Conservation (phyloP, 352 stramenopile genomes). For the Pythium monospermum region DNA sequence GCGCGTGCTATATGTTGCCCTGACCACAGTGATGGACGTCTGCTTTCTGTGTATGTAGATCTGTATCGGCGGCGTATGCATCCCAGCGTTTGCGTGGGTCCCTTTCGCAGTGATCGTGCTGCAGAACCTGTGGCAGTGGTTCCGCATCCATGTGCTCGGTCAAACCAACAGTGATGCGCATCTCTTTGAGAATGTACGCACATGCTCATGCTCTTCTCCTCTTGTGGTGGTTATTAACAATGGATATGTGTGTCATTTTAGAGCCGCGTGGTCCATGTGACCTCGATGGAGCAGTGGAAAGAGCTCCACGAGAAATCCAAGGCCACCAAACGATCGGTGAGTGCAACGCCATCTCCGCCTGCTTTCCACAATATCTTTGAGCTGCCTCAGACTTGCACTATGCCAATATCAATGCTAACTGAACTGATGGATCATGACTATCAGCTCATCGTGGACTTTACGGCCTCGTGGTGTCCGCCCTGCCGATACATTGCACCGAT, state of each 20-base stretch:
- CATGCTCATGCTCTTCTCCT: too few relatives aligned
- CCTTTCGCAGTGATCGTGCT: conserved; percentile 68
- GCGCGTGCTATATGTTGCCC: too few relatives aligned
- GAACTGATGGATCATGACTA: not conserved
- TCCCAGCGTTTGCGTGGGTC: conserved; percentile 71
- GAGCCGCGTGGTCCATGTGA: conserved; percentile 69
- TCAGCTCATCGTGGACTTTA: conserved; percentile 83
- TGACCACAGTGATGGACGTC: too few relatives aligned
- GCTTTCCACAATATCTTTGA: too few relatives aligned
- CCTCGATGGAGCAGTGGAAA: conserved; percentile 63
- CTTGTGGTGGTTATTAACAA: too few relatives aligned
- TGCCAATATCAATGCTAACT: not conserved
- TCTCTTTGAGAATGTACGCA: conserved; percentile 27
- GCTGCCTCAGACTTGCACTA: too few relatives aligned
- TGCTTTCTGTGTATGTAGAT: conserved; percentile 41
- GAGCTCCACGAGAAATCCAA: conserved; percentile 68
- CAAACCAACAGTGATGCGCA: conserved; percentile 30
- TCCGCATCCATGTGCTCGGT: conserved; percentile 60
- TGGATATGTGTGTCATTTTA: conserved; percentile 18
- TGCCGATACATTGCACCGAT: conserved; percentile 85
- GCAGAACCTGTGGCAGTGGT: conserved; percentile 63
- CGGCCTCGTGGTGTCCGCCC: conserved; percentile 84
- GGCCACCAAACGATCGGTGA: conserved; percentile 58
- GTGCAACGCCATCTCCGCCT: too few relatives aligned
- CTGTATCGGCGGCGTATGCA: conserved; percentile 73